phyloP scores from a whole-genome alignment of 352 stramenopile genomes.

The Peronospora farinosa region DNA sequence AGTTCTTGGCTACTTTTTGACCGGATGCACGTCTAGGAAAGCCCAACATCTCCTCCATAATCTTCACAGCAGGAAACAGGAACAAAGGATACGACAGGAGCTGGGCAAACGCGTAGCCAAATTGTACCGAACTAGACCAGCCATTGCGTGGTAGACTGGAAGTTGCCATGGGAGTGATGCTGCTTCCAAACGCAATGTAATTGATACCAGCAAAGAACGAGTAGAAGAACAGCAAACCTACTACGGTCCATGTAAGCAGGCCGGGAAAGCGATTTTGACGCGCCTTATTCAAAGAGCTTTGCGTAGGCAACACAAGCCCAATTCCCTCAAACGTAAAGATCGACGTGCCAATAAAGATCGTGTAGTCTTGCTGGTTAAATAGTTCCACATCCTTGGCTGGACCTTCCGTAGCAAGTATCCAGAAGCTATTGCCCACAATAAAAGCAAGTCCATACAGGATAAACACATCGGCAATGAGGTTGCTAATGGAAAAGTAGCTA shows the following conservation, averaged over 20 bases:
- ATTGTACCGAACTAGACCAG: constrained; percentile 72
- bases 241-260: constrained; percentile 54
- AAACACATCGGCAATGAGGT: constrained; percentile 78
- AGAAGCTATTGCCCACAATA: constrained; percentile 73
- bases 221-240: constrained; percentile 75
- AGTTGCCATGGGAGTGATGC: constrained; percentile 61
- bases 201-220: constrained; percentile 75
- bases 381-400: constrained; percentile 42
- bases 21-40: constrained; percentile 61
- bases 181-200: constrained; percentile 68
- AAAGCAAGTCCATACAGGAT: constrained; percentile 75
- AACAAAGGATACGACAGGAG: constrained; percentile 77
- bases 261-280: constrained; percentile 59
- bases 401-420: constrained; percentile 42
- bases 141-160: constrained; percentile 65
- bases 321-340: constrained; percentile 83
- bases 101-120: constrained; percentile 70
- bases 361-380: constrained; percentile 70
- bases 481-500: constrained; percentile 83
- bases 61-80: constrained; percentile 75
- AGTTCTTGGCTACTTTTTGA: constrained; percentile 70
- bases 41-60: constrained; percentile 78
- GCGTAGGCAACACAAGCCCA: constrained; percentile 68
- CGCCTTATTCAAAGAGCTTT: constrained; percentile 53
- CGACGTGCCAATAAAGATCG: constrained; percentile 72